Evolutionary conservation across 2,329 filamentous ascomycete genomes (phyloP).

Genomic region (Dothidotthia symphoricarpi): DNA sequence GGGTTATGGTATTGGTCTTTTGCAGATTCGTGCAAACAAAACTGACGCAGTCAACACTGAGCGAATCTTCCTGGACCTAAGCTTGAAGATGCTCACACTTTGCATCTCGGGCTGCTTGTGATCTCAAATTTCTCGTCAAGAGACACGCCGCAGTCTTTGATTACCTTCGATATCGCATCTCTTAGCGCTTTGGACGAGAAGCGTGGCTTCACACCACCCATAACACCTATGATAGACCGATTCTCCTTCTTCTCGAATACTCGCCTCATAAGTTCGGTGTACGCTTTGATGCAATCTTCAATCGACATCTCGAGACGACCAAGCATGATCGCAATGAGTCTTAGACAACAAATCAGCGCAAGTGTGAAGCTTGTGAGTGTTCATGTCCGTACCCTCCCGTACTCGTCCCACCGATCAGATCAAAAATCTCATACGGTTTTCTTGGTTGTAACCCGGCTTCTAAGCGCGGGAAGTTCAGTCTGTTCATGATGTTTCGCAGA

Average conservation of each 20-base stretch:
- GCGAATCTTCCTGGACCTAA: too few relatives aligned
- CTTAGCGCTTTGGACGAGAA: conserved; percentile 8
- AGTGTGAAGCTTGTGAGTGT: conserved; percentile 1
- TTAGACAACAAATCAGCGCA: conserved; percentile 1
- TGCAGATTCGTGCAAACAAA: conserved; percentile 3
- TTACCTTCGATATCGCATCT: conserved; percentile 3
- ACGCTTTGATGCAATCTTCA: conserved; percentile 19
- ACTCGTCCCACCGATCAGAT: conserved; percentile 27
- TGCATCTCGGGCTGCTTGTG: neutral
- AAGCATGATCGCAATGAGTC: conserved; percentile 24
- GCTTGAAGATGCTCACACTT: conserved; percentile 1
- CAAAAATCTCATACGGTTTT: conserved; percentile 22
- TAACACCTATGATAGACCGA: neutral
- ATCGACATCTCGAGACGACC: conserved; percentile 19
- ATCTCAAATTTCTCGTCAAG: neutral
- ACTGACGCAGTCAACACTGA: neutral
- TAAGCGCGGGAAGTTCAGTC: conserved; percentile 14
- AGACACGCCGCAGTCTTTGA: neutral
- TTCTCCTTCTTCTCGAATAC: conserved; percentile 9
- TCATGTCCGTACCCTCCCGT: conserved; percentile 21
- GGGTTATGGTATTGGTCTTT: conserved; percentile 16
- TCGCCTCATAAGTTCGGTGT: conserved; percentile 10
- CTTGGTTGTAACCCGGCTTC: conserved; percentile 6
- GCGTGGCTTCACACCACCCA: conserved; percentile 5
- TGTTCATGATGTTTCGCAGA: conserved; percentile 20